A percentile compares a stretch with the other conserved stretches of the same genome.
These are phyloP conservation scores for Neonectria hederae DNA, from an alignment of 2,329 filamentous ascomycete genomes.

Conservation along the genomic window DNA sequence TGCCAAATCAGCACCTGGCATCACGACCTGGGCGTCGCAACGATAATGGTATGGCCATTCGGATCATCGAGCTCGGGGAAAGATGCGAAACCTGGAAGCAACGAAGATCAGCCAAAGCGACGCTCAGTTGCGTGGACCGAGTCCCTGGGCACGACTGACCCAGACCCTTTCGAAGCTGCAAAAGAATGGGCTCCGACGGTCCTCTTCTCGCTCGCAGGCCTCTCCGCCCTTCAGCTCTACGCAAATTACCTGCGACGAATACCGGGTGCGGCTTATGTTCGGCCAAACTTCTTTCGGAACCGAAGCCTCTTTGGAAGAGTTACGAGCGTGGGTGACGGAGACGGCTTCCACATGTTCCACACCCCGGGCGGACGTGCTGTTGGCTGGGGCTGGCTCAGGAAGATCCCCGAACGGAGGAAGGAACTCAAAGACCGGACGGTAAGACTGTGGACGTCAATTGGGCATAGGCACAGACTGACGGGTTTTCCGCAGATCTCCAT, in stretches of 20 bases:
- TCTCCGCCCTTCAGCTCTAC: conserved; percentile 64
- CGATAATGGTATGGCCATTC: conserved; percentile 55
- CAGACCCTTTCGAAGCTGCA: conserved; percentile 46
- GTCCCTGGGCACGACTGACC: conserved; percentile 44
- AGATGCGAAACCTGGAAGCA: conserved; percentile 29
- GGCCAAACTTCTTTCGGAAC: conserved; percentile 76
- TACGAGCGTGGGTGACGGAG: conserved; percentile 94
- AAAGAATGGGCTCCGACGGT: conserved; percentile 53
- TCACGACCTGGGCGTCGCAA: conserved; percentile 44
- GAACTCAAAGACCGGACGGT: conserved; percentile 82
- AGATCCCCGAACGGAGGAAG: conserved; percentile 73
- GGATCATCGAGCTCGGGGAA: conserved; percentile 43
- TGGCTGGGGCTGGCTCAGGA: conserved; percentile 93
- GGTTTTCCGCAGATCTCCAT: conserved; percentile 74
- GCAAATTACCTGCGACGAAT: conserved; percentile 85
- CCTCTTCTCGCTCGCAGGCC: conserved; percentile 49
- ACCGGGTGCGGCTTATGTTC: conserved; percentile 78
- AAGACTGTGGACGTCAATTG: conserved; percentile 43
- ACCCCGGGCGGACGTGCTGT: conserved; percentile 88
- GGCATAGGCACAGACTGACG: conserved; percentile 28
- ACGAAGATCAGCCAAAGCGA: conserved; percentile 35
- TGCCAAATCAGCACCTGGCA: conserved; percentile 28
- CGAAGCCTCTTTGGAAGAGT: conserved; percentile 85
- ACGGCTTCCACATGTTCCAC: conserved; percentile 94
- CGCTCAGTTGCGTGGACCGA: conserved; percentile 51